A percentile compares a stretch with the other conserved stretches of the same genome.
phyloP scores from a whole-genome alignment of 495 filamentous ascomycete genomes.

The Penicillium manginii region DNA sequence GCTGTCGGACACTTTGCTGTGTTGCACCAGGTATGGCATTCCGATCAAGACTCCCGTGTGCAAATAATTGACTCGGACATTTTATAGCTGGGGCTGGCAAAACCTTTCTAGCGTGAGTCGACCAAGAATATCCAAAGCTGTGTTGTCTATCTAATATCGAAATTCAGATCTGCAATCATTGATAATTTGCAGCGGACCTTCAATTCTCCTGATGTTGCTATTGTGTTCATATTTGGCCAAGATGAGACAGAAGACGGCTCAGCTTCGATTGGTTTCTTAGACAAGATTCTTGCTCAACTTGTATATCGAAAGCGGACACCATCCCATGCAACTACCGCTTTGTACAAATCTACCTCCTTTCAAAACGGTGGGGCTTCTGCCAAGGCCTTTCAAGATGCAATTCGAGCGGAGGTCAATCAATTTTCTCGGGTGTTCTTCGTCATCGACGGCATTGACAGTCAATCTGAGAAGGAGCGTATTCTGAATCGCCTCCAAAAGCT shows the following conservation, averaged over 20 bases:
- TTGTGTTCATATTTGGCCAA: slow-evolving; percentile 37
- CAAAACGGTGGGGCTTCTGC: slow-evolving; percentile 27
- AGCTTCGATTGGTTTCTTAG: slow-evolving; percentile 25
- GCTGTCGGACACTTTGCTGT: slow-evolving; percentile 33
- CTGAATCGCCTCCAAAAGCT: slow-evolving; percentile 40
- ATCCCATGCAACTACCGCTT: slow-evolving; percentile 23
- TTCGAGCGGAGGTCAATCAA: slow-evolving; percentile 37
- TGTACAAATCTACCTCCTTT: slow-evolving; percentile 31
- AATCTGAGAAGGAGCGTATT: slow-evolving; percentile 36
- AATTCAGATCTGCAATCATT: slow-evolving; percentile 31
- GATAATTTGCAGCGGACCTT: slow-evolving; percentile 36
- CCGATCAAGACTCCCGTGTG: not conserved
- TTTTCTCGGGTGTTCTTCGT: slow-evolving; percentile 39
- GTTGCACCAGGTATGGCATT: slow-evolving; percentile 32
- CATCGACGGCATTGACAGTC: slow-evolving; percentile 37
- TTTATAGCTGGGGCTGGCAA: slow-evolving; percentile 41
- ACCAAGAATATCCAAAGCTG: not conserved
- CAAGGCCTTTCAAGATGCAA: slow-evolving; percentile 39
- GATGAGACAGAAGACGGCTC: slow-evolving; percentile 27
- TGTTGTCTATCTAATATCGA: not conserved
- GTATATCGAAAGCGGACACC: slow-evolving; percentile 33
- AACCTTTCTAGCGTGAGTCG: slow-evolving; percentile 38
- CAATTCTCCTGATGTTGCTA: slow-evolving; percentile 38
- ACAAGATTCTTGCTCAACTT: slow-evolving; percentile 38
- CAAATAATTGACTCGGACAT: not conserved